phyloP scores from a whole-genome alignment of 495 filamentous ascomycete species.

The Penicillium parvum region DNA sequence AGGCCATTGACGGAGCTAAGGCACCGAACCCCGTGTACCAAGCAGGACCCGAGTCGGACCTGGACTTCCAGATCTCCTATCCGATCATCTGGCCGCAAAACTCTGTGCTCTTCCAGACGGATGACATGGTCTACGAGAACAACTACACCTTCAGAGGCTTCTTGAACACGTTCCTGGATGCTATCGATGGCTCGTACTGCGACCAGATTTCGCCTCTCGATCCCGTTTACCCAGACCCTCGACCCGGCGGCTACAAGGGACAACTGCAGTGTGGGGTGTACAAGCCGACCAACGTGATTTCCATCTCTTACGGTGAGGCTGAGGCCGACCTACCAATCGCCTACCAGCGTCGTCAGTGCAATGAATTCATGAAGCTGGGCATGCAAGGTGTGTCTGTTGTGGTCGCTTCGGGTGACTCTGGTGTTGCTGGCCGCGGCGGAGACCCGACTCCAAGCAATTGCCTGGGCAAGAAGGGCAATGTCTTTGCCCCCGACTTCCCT shows the following conservation, averaged over 20 bases:
- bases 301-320: conserved; percentile 52
- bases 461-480: conserved; percentile 35
- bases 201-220: conserved; percentile 35
- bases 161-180: conserved; percentile 52
- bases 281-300: conserved; percentile 56
- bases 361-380: conserved; percentile 62
- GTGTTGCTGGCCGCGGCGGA: conserved; percentile 46
- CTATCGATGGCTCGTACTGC: conserved; percentile 60
- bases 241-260: conserved; percentile 52
- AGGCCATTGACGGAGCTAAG: conserved; percentile 40
- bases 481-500: conserved; percentile 49
- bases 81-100: conserved; percentile 56
- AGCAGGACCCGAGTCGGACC: conserved; percentile 43
- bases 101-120: conserved; percentile 54
- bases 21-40: conserved; percentile 28
- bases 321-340: conserved; percentile 48
- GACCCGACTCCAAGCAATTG: conserved; percentile 35
- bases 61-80: conserved; percentile 51
- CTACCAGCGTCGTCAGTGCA: conserved; percentile 54
- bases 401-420: conserved; percentile 57
- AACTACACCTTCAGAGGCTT: conserved; percentile 37
- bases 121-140: conserved; percentile 48
- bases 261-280: conserved; percentile 57
- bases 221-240: conserved; percentile 52
- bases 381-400: conserved; percentile 58